phyloP scores from a whole-genome alignment of 2,329 filamentous ascomycete species.

The Neofusicoccum ribis region DNA sequence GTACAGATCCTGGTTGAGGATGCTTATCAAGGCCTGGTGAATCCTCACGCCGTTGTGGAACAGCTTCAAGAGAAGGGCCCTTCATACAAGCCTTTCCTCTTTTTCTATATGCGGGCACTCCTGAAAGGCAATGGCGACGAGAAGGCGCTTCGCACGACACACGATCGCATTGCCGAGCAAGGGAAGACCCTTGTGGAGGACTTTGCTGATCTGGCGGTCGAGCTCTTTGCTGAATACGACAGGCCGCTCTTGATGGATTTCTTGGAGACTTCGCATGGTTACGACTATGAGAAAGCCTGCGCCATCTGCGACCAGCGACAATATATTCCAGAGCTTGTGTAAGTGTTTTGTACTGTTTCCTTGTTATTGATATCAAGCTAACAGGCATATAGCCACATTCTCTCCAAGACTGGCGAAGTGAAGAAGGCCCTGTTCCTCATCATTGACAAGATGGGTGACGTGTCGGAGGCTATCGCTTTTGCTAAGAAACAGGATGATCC shows the following conservation, averaged over 20 bases:
- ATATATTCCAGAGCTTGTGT: constrained; percentile 88
- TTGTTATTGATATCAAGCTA: constrained; percentile 19
- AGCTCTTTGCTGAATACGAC: constrained; percentile 83
- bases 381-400: constrained; percentile 61
- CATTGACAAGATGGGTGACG: constrained; percentile 87
- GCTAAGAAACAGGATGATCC: constrained; percentile 90
- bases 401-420: constrained; percentile 92
- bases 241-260: constrained; percentile 81
- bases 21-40: constrained; percentile 83
- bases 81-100: constrained; percentile 70
- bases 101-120: constrained; percentile 84
- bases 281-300: constrained; percentile 79
- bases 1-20: constrained; percentile 87
- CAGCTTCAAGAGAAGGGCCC: constrained; percentile 69
- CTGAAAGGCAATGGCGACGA: constrained; percentile 73
- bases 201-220: constrained; percentile 83
- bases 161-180: constrained; percentile 52
- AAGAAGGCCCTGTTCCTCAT: constrained; percentile 91
- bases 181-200: constrained; percentile 74
- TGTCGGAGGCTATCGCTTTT: constrained; percentile 89
- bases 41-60: constrained; percentile 71
- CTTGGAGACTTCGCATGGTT: constrained; percentile 78
- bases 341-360: constrained; percentile 24
- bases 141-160: constrained; percentile 31
- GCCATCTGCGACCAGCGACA: constrained; percentile 75